Evolutionary conservation across 441 rosid genomes (phyloP).

Genomic region (Codiaeum variegatum): DNA sequence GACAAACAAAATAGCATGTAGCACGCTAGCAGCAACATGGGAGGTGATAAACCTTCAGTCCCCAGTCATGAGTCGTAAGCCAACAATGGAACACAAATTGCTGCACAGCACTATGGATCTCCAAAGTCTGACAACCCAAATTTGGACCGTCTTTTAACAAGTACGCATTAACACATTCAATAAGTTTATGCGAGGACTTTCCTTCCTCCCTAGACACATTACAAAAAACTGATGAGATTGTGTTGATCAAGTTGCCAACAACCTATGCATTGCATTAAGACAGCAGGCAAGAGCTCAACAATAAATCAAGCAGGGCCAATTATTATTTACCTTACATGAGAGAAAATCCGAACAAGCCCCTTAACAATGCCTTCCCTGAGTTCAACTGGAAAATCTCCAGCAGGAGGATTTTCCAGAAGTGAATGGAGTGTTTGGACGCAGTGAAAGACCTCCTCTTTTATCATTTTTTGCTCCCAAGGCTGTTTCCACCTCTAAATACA

Average conservation of each 20-base stretch:
- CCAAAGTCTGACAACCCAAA: slow-evolving; percentile 56
- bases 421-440: slow-evolving; percentile 63
- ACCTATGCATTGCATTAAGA: slow-evolving; percentile 8
- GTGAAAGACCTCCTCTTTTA: slow-evolving; percentile 78
- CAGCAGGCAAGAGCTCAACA: not conserved
- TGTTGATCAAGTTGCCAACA: slow-evolving; percentile 20
- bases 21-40: not conserved
- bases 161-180: slow-evolving; percentile 77
- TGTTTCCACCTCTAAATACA: slow-evolving; percentile 67
- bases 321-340: slow-evolving; percentile 52
- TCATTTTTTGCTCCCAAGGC: slow-evolving; percentile 45
- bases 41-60: slow-evolving; percentile 60
- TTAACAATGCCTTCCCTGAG: slow-evolving; percentile 61
- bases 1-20: slow-evolving; percentile 14
- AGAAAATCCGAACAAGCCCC: slow-evolving; percentile 70
- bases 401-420: slow-evolving; percentile 84
- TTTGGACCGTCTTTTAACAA: slow-evolving; percentile 90
- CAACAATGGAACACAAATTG: slow-evolving; percentile 67
- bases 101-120: slow-evolving; percentile 63
- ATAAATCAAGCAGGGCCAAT: slow-evolving; percentile 13
- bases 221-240: slow-evolving; percentile 20
- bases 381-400: slow-evolving; percentile 77
- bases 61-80: slow-evolving; percentile 71
- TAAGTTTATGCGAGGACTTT: slow-evolving; percentile 82
- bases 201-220: slow-evolving; percentile 78